Base-by-base conservation (phyloP, 176 grass and related monocot species). In the Bolboschoenus planiculmis region DNA sequence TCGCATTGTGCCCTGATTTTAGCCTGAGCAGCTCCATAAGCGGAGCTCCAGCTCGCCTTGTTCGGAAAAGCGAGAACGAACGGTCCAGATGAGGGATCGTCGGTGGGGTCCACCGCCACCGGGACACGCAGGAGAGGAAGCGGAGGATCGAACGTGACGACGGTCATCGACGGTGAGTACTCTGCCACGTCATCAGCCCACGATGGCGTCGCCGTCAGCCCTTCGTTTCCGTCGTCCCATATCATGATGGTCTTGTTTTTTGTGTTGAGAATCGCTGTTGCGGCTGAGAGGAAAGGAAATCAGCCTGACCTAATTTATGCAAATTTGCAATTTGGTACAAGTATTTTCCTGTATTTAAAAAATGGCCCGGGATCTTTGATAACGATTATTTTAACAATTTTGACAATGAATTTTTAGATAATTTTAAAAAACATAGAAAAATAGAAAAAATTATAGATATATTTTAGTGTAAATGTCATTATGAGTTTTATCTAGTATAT, bases 11-110 rank as follows among this genome's bases (percentile, higher is more conserved):
- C 84, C 8, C 48, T 72, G 65, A 90, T 74, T 20, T 84, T 90
- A 18, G 80, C 56, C 40, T 61, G 58, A 3, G 84, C 67, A 34
- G 88, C 67, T 24, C 78, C 71, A 43, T 55, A 86, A 46, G 84
- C 88, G 3, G 33, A 83, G 20, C 80, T 59, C 88, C 88, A 90
- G 18, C 78, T 65, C 4, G 20, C 53, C 3, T 61, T 78, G 51
- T 86, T 77, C 36, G 78, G 71, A 39, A 90, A 90, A 11, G 72
- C 88, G 1, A 90, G 88, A 78, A 90, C 88, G 37, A 90, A 90
- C 20, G 70, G 80, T 11, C 88, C 84, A 11, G 72, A 56, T 10
- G 88, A 29, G 24, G 73, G 84, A 21, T 85, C 84, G 62, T 90
- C 88, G 50, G 43, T 15, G 51, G 5, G 11, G 16, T 55, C 88